phyloP scores from a whole-genome alignment of 164 flowering plant genomes.

The Platanus orientalis region DNA sequence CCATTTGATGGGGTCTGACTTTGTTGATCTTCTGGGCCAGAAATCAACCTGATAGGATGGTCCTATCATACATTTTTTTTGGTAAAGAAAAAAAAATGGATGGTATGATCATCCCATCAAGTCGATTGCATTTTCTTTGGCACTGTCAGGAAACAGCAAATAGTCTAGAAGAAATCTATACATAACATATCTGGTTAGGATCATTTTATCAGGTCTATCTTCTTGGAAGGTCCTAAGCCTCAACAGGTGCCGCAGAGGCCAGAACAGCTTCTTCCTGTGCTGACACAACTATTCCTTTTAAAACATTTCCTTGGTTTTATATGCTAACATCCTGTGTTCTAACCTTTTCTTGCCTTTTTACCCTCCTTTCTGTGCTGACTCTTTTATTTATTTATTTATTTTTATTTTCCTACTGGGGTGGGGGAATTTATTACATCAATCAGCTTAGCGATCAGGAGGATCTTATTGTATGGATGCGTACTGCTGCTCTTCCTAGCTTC shows the following conservation, averaged over 20 bases:
- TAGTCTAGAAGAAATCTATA: neutral
- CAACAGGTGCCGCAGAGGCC: neutral
- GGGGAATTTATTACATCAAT: constrained; percentile 9
- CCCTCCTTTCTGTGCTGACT: neutral
- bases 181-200: too few relatives aligned
- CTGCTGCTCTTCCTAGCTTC: constrained; percentile 83
- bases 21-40: neutral
- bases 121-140: neutral
- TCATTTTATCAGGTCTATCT: too few relatives aligned
- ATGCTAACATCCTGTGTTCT: neutral
- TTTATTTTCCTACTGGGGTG: constrained; percentile 6
- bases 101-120: too few relatives aligned
- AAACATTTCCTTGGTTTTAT: neutral
- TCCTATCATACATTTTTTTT: too few relatives aligned
- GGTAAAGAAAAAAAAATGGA: too few relatives aligned
- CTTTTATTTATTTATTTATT: neutral
- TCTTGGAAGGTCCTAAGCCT: neutral
- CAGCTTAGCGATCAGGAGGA: constrained; percentile 90
- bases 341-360: neutral
- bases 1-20: neutral
- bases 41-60: neutral
- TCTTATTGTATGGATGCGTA: constrained; percentile 95
- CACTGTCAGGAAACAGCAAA: neutral
- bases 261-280: neutral
- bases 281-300: neutral